phyloP scores from a whole-genome alignment of 331 rosid species.

The Erythrophleum ivorense region DNA sequence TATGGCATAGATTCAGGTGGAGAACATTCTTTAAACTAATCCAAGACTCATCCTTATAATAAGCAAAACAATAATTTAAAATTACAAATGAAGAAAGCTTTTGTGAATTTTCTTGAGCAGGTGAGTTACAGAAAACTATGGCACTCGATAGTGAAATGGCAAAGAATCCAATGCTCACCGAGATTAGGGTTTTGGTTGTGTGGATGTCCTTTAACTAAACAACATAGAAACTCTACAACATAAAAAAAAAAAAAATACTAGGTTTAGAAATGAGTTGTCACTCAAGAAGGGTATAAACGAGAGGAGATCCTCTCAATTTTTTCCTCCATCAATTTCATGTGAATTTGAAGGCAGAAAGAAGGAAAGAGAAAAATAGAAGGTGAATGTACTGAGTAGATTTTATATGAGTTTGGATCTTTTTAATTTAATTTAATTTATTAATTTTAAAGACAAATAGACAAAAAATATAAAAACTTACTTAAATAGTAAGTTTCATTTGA shows the following conservation, averaged over 20 bases:
- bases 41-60: conserved; percentile 3
- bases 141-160: conserved; percentile 15
- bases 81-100: neutral
- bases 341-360: too few relatives aligned
- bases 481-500: too few relatives aligned
- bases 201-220: neutral
- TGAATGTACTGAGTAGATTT: too few relatives aligned
- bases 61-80: conserved; percentile 18
- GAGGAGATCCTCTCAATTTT: too few relatives aligned
- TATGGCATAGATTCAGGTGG: conserved; percentile 55
- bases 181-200: neutral
- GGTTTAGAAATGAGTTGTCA: neutral
- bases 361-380: too few relatives aligned
- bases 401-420: too few relatives aligned
- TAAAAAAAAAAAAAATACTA: neutral
- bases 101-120: conserved; percentile 30
- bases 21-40: conserved; percentile 55
- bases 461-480: too few relatives aligned
- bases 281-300: neutral
- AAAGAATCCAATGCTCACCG: conserved; percentile 53
- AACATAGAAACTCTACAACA: conserved; percentile 10
- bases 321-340: too few relatives aligned
- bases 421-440: too few relatives aligned
- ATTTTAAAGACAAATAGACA: too few relatives aligned
- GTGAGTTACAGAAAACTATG: neutral